Conservation (phyloP, 192 early-diverging fungal genomes). For the Backusella circina region DNA sequence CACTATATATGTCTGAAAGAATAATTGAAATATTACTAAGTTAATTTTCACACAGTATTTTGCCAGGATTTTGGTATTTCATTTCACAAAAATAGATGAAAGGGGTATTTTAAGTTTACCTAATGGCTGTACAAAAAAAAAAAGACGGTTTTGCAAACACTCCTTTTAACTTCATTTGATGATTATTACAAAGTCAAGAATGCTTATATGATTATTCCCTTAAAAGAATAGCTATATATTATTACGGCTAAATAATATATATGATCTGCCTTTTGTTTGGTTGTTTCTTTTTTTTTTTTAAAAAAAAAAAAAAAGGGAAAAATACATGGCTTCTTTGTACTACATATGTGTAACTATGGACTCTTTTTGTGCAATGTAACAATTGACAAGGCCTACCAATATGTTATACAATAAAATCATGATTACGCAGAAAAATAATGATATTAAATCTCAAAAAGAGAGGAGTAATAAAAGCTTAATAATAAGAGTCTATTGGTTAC, state of each 20-base stretch:
- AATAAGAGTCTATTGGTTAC: background rate
- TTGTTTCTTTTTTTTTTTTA: background rate
- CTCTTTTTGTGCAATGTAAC: background rate
- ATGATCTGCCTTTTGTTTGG: background rate
- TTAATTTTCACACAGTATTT: background rate
- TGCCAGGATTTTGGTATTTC: background rate
- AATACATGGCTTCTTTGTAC: background rate
- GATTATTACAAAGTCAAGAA: background rate
- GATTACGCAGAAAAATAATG: background rate
- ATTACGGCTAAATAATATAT: background rate
- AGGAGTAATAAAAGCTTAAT: background rate
- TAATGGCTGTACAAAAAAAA: background rate
- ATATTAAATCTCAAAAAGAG: background rate
- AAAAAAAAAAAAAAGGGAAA: background rate
- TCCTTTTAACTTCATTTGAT: background rate
- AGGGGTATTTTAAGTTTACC: background rate
- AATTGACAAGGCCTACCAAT: background rate
- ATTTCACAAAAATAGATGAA: background rate
- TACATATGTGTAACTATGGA: background rate
- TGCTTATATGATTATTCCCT: background rate
- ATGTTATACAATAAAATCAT: constrained; percentile 1
- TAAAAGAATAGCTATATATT: background rate
- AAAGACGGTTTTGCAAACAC: background rate
- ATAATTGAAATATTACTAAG: background rate
- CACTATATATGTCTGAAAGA: background rate